Evolutionary conservation across 805 yeast genomes (phyloP), one percentile per base, ranked within the genome.

Genomic region (Ogataea pignaliae): DNA sequence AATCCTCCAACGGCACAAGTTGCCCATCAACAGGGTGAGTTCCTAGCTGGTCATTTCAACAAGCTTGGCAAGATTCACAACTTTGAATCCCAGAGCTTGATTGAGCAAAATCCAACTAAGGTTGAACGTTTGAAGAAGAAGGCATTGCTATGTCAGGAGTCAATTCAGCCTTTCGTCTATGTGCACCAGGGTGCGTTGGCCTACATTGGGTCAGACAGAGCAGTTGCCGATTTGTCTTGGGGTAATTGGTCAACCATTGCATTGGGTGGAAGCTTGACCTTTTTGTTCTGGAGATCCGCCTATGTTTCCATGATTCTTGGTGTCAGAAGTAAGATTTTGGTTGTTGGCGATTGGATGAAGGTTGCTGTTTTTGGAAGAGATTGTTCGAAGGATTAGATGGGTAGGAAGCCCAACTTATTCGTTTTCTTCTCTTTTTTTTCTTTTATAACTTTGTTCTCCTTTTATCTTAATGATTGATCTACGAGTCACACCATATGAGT

Each of bases 1-100:
- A 81, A 80, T 56, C 93, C 96, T 36, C 97, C 97, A 55, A 90
- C 98, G 50, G 98, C 97, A 21, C 97, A 90, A 75, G 97, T 89
- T 44, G 98, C 98, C 35, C 81, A 88, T 70, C 97, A 90, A 73
- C 88, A 90, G 69, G 97, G 97, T 64, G 72, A 75, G 45, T 90
- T 78, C 69, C 76, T 90, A 54, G 93, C 90, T 44, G 70, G 72
- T 30, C 79, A 81, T 53, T 84, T 90, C 65, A 76, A 78, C 62
- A 82, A 75, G 55, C 67, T 81, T 56, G 72, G 81, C 58, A 76
- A 76, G 58, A 72, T 83, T 44, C 88, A 83, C 44, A 70, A 76
- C 37, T 59, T 79, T 53, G 70, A 79, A 56, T 75, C 63, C 52
- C 69, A 70, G 44, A 58, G 78, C 36, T 54, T 61, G 40, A 55